Conservation (phyloP, 306 rosid genomes). For the Clitoria ternatea region DNA sequence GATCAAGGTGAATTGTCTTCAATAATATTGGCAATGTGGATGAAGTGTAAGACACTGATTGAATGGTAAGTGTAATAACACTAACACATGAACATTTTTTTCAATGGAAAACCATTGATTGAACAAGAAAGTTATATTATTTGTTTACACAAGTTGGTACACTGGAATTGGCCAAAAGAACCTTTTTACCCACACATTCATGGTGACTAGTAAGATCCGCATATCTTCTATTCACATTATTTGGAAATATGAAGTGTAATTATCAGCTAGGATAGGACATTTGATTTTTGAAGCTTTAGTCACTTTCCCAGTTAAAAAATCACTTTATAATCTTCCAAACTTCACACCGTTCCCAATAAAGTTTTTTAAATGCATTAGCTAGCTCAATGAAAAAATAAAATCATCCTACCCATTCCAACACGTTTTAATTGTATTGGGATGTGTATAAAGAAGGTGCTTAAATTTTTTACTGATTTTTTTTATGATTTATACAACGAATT, state of each 20-base stretch:
- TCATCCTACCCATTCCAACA: too few species aligned
- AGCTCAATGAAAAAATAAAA: too few species aligned
- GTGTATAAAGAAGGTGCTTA: too few species aligned
- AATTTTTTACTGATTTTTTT: too few species aligned
- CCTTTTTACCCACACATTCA: constrained; percentile 16
- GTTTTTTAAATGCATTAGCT: too few species aligned
- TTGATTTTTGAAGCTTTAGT: constrained; percentile 10
- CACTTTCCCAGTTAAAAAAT: constrained; percentile 17
- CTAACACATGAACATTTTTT: neutral
- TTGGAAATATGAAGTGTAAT: constrained; percentile 15
- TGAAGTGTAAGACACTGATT: neutral
- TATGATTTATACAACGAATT: too few species aligned
- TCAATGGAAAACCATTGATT: neutral
- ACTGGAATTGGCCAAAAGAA: neutral
- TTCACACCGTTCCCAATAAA: constrained; percentile 1
- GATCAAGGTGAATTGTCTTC: constrained; percentile 22
- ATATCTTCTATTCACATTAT: constrained; percentile 12
- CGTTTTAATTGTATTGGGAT: too few species aligned
- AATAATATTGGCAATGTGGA: constrained; percentile 15
- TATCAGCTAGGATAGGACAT: constrained; percentile 7
- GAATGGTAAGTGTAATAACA: neutral
- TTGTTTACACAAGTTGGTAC: neutral
- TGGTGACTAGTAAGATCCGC: neutral
- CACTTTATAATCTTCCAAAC: constrained; percentile 21
- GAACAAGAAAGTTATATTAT: neutral